Percentiles rank a stretch among this genome's conserved stretches.
phyloP scores from a whole-genome alignment of 1,284 basidiomycete genomes.

The Xanthoconium separans region DNA sequence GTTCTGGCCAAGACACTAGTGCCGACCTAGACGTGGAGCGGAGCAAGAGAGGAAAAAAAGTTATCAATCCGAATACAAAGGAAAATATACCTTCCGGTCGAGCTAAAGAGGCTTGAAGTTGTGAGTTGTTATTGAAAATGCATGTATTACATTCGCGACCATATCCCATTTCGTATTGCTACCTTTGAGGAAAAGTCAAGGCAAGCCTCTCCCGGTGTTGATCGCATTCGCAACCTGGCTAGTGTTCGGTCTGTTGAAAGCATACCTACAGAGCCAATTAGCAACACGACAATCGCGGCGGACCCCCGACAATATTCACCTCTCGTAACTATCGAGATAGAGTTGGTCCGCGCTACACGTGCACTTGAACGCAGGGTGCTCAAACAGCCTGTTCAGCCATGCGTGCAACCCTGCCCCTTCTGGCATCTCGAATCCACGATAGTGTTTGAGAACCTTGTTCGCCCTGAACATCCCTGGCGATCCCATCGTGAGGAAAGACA shows the following conservation, averaged over 20 bases:
- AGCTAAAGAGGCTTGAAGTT: no score
- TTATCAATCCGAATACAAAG: background rate
- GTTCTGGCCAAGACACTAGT: no score
- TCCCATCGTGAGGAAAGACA: background rate
- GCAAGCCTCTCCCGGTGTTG: constrained; percentile 58
- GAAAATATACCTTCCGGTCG: no score
- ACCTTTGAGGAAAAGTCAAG: constrained; percentile 38
- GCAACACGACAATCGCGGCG: background rate
- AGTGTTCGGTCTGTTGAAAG: constrained; percentile 70
- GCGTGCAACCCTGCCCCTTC: constrained; percentile 46
- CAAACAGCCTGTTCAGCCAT: constrained; percentile 57
- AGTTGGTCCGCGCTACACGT: constrained; percentile 73
- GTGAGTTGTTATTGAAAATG: background rate
- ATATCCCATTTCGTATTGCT: background rate
- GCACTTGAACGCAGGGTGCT: constrained; percentile 61
- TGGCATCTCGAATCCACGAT: constrained; percentile 63
- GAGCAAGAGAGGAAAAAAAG: background rate
- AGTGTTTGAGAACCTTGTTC: constrained; percentile 65
- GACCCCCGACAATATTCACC: constrained; percentile 37
- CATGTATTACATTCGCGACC: background rate
- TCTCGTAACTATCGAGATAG: constrained; percentile 77
- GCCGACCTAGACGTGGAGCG: no score
- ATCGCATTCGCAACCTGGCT: constrained; percentile 73
- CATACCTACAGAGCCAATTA: constrained; percentile 48
- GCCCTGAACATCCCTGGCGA: constrained; percentile 64